phyloP scores from a whole-genome alignment of 192 early-diverging fungal species.

The Dissophora ornata region DNA sequence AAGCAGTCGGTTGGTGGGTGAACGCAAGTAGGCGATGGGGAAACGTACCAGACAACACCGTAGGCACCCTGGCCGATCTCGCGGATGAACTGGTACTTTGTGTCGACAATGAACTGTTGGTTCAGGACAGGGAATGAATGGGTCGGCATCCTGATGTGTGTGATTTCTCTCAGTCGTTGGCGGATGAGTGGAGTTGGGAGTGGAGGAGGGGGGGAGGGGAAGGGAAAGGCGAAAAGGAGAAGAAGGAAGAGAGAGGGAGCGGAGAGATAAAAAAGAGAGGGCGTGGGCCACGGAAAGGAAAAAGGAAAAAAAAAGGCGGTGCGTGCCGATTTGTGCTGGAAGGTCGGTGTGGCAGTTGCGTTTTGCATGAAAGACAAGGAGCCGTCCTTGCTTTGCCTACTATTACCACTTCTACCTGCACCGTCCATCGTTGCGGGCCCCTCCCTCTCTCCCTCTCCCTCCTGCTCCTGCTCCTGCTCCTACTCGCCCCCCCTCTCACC shows the following conservation, averaged over 20 bases:
- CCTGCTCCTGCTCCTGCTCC: no score
- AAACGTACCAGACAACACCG: constrained; percentile 89
- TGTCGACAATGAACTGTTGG: constrained; percentile 61
- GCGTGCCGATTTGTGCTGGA: constrained; percentile 13
- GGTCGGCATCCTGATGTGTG: constrained; percentile 49
- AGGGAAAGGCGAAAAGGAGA: neutral
- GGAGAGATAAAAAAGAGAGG: neutral
- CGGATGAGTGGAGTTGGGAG: neutral
- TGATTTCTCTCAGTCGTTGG: neutral
- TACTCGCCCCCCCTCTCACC: no score
- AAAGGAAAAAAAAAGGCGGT: neutral
- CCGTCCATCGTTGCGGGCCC: no score
- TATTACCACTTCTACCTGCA: no score
- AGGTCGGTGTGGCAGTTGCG: neutral
- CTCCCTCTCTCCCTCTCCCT: no score
- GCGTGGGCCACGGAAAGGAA: neutral
- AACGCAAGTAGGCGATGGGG: no score
- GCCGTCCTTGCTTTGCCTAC: no score
- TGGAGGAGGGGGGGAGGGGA: neutral
- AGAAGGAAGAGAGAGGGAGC: neutral
- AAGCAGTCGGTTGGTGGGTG: no score
- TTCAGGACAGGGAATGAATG: constrained; percentile 59
- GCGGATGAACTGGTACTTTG: constrained; percentile 76
- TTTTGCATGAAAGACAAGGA: no score
- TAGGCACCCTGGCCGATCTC: constrained; percentile 95